Percentiles rank a stretch among this genome's conserved stretches.
These are phyloP conservation scores for Epichloe coenophiala DNA, from an alignment of 2,329 filamentous ascomycete genomes.

Conservation along the genomic window DNA sequence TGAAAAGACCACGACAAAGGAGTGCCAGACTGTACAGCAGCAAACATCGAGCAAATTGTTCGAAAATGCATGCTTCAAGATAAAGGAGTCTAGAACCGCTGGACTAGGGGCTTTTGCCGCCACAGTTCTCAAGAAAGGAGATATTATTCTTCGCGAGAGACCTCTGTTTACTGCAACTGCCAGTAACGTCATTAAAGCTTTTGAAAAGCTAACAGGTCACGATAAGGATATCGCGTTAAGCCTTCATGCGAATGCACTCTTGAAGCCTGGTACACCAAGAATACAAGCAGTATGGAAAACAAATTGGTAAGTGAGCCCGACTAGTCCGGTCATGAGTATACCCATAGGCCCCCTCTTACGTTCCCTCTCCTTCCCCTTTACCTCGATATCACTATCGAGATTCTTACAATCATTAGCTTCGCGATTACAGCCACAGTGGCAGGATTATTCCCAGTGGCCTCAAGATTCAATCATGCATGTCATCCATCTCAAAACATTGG, in stretches of 20 bases:
- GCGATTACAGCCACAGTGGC: constrained; percentile 19
- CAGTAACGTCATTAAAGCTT: constrained; percentile 18
- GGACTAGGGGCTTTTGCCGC: constrained; percentile 31
- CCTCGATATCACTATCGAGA: not conserved
- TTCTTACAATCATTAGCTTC: constrained; percentile 1
- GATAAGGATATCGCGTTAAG: constrained; percentile 21
- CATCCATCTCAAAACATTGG: constrained; percentile 25
- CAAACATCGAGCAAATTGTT: constrained; percentile 8
- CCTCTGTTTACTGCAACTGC: constrained; percentile 25
- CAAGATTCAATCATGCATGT: constrained; percentile 48
- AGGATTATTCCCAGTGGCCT: constrained; percentile 34
- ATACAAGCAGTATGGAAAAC: constrained; percentile 29
- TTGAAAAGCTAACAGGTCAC: constrained; percentile 19
- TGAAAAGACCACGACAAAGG: not conserved
- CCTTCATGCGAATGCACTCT: constrained; percentile 23
- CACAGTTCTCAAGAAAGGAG: constrained; percentile 21
- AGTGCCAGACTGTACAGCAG: too few relatives aligned
- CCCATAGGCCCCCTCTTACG: too few relatives aligned
- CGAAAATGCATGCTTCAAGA: constrained; percentile 24
- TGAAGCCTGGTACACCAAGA: constrained; percentile 14
- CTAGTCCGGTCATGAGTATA: not conserved
- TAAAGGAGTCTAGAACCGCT: constrained; percentile 22
- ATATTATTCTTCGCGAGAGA: constrained; percentile 30
- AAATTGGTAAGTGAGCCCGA: constrained; percentile 28
- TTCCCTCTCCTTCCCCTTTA: not conserved